Conservation (phyloP, 2,329 filamentous ascomycete species). For the Tympanopsis confertula region DNA sequence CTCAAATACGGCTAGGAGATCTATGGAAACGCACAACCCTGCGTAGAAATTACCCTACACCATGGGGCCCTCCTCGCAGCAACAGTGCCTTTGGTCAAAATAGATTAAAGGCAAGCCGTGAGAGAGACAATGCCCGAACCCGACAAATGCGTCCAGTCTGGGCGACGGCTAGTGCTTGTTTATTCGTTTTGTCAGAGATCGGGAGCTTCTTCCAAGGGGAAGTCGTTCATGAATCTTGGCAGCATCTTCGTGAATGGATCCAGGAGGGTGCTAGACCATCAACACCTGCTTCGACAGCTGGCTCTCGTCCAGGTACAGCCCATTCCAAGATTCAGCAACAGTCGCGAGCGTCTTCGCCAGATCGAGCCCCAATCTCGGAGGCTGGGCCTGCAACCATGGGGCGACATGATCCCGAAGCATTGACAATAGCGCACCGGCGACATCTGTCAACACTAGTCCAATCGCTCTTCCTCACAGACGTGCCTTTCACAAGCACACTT, state of each 20-base stretch:
- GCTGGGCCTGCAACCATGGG: constrained; percentile 9
- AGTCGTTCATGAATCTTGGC: constrained; percentile 52
- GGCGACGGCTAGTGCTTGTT: constrained; percentile 53
- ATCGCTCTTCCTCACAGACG: constrained; percentile 33
- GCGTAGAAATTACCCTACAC: constrained; percentile 44
- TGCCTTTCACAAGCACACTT: constrained; percentile 29
- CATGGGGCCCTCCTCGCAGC: constrained; percentile 39
- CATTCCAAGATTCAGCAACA: not conserved
- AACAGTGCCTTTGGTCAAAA: constrained; percentile 35
- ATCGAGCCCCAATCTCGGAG: constrained; percentile 1
- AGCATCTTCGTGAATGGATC: constrained; percentile 49
- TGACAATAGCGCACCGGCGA: constrained; percentile 47
- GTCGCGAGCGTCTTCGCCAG: not conserved
- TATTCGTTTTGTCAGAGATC: constrained; percentile 56
- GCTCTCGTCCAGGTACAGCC: constrained; percentile 3
- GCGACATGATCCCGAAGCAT: constrained; percentile 51
- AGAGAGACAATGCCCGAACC: constrained; percentile 34
- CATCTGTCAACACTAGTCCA: constrained; percentile 42
- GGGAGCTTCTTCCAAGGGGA: constrained; percentile 61
- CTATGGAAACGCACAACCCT: constrained; percentile 54
- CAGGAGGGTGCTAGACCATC: constrained; percentile 13
- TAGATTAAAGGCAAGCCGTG: constrained; percentile 31
- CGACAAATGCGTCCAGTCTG: constrained; percentile 51
- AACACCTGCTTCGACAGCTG: constrained; percentile 5
- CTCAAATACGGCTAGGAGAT: constrained; percentile 49